phyloP scores from a whole-genome alignment of 2,329 filamentous ascomycete genomes.

The Beauveria asiatica region DNA sequence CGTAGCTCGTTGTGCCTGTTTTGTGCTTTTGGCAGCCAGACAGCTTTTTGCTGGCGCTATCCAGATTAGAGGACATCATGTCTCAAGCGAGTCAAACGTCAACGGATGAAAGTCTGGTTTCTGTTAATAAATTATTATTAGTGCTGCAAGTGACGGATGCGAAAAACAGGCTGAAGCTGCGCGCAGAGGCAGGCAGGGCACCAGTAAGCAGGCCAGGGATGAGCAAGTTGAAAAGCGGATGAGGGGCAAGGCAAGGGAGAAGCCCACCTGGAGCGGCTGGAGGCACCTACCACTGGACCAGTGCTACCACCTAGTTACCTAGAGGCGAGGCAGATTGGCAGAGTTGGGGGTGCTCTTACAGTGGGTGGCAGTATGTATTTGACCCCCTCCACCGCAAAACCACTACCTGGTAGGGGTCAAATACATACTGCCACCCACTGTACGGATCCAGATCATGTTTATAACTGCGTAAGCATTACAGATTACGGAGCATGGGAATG shows the following conservation, averaged over 20 bases:
- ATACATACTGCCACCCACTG: too few relatives aligned
- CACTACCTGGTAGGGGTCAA: too few relatives aligned
- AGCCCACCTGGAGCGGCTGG: not conserved
- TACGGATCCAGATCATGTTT: too few relatives aligned
- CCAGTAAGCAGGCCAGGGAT: not conserved
- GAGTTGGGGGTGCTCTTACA: not conserved
- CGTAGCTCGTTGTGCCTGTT: not conserved
- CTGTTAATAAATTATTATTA: too few relatives aligned
- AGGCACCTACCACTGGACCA: too few relatives aligned
- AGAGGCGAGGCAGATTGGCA: not conserved
- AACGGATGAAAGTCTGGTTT: not conserved
- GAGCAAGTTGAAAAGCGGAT: not conserved
- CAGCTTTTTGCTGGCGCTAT: not conserved
- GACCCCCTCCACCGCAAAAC: too few relatives aligned
- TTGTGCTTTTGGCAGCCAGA: not conserved
- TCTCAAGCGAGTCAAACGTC: not conserved
- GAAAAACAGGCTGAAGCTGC: not conserved
- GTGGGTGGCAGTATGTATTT: too few relatives aligned
- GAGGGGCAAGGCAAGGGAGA: not conserved
- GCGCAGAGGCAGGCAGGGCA: not conserved
- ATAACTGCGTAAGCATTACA: not conserved
- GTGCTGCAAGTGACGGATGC: too few relatives aligned
- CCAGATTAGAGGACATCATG: not conserved
- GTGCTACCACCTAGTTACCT: too few relatives aligned
- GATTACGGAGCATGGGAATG: not conserved